Base-by-base conservation (phyloP, 2,329 filamentous ascomycete species). In the Hymenoscyphus infarciens region DNA sequence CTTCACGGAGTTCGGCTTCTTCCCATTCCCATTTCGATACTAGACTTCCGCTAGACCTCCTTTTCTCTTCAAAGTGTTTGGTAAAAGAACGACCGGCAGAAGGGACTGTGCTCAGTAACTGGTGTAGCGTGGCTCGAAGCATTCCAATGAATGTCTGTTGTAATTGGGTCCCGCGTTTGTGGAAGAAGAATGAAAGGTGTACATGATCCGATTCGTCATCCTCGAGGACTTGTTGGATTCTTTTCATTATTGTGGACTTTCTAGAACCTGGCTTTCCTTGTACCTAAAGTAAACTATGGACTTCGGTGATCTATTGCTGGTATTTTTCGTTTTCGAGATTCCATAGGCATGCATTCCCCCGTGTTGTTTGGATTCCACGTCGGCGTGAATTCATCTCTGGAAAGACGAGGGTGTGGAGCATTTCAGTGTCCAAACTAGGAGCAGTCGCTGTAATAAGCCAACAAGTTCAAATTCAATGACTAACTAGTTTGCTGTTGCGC, bases 91-190 rank as follows among this genome's bases (percentile, higher is more conserved):
- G 19, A 38, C 35, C 56, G 45, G 54, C 19, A 35, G 49, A 25
- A 45, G 33, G 33, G 19, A n/a, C 29, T 63, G 60, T 22, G 1
- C 16, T 39, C 25, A 64, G 68, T 25, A 74, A 10, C 5, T 77
- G 74, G 61, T 76, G 67, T 19, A 75, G 63, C 8, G 76, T 55
- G 7, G 75, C 74, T 33, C 33, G 5, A 13, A 57, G 19, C 56
- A 57, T 55, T 33, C 33, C 45, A 19, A 52, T 19, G 7, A 19
- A 19, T 3, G 45, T 22, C 13, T 52, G 45, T 25, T 52, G 45
- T 22, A 52, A 13, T 52, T 22, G 7, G 3, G n/a, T 52, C 7
- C 45, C 45, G 22, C 45, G 13, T 19, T 25, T 19, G 10, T 52
- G 16, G 22, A 52, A 52, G 45, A 52, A 52, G n/a, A 52, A 52